Evolutionary conservation across 2,329 filamentous ascomycete genomes (phyloP), one percentile per base, ranked within the genome.

Genomic region (Ustulina deusta): DNA sequence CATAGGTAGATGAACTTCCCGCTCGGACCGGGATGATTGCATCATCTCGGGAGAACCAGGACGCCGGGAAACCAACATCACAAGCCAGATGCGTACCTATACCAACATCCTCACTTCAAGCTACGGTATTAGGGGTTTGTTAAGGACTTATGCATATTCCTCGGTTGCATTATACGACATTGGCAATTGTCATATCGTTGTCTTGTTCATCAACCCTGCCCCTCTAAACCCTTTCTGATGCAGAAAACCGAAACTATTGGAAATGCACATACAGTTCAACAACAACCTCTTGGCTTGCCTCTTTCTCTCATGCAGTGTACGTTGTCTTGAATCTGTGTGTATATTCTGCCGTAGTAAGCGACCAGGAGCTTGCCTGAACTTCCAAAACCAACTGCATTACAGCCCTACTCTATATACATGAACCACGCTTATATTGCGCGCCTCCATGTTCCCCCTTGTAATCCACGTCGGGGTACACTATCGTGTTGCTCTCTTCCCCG

Each of bases 381-480:
- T 15, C 13, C n/a, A 40, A n/a, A 38, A 55, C 22, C 13, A 25
- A 36, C 20, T 52, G 34, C 27, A 15, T 64, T 20, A 15, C n/a
- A 52, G 44, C 34, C 32, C 22, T 56, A 29, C 15, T n/a, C 36
- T 42, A 42, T 56, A 27, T 44, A 9, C 27, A 59, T 38, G 25
- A 32, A 44, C 54, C 44, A 52, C 20, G 36, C 25, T 51, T 22
- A 46, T 51, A 44, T n/a, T 13, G 17, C 20, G 44, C 56, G 32
- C 54, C 55, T 54, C 29, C 20, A 15, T 54, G 40, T 65, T 36
- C 58, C 44, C 52, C 58, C 20, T 36, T 42, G 56, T 20, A 61
- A 49, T 27, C 57, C 57, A 65, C 49, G 57, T 34, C 49, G 34
- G 36, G 51, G 36, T 42, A 61, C 51, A 55, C 63, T 55, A 61